phyloP scores from a whole-genome alignment of 2,329 filamentous ascomycete species.

The Pyrenophora teres region DNA sequence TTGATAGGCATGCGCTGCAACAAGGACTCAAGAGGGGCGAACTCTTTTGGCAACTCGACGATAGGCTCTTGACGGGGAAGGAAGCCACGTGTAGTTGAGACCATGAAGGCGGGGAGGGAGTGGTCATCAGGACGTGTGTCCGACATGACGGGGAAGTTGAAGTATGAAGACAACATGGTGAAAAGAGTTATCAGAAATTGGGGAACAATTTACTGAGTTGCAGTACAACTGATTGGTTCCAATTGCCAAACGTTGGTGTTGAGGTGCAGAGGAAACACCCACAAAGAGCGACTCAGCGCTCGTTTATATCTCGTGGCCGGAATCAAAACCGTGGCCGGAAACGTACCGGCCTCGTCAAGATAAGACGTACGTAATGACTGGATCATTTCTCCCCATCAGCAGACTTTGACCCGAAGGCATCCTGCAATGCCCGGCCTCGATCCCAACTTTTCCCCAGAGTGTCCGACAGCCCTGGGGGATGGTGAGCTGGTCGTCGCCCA shows the following conservation, averaged over 20 bases:
- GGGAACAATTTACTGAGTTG: constrained; percentile 1
- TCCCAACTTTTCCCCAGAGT: constrained; percentile 1
- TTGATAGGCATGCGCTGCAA: constrained; percentile 79
- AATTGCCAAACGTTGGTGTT: constrained; percentile 7
- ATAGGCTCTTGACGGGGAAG: constrained; percentile 63
- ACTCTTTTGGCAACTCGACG: constrained; percentile 69
- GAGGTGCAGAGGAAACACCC: constrained; percentile 8
- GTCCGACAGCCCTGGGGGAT: background rate
- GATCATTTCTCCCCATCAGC: constrained; percentile 28
- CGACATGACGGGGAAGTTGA: constrained; percentile 64
- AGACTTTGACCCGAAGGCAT: constrained; percentile 16
- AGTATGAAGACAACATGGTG: constrained; percentile 50
- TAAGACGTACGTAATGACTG: constrained; percentile 47
- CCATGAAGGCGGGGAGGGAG: constrained; percentile 75
- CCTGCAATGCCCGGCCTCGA: constrained; percentile 11
- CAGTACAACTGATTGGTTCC: constrained; percentile 2
- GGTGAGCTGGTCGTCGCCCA: constrained; percentile 23
- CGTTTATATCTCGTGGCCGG: constrained; percentile 47
- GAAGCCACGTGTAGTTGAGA: constrained; percentile 75
- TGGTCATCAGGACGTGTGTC: constrained; percentile 67
- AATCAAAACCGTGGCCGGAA: constrained; percentile 37
- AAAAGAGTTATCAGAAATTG: background rate
- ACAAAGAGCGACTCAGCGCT: constrained; percentile 20
- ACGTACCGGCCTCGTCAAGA: constrained; percentile 44
- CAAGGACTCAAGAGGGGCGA: constrained; percentile 72